Evolutionary conservation across 1,284 basidiomycete species (phyloP), one percentile per base, ranked within the genome.

Genomic region (Fomitopsis schrenkii): DNA sequence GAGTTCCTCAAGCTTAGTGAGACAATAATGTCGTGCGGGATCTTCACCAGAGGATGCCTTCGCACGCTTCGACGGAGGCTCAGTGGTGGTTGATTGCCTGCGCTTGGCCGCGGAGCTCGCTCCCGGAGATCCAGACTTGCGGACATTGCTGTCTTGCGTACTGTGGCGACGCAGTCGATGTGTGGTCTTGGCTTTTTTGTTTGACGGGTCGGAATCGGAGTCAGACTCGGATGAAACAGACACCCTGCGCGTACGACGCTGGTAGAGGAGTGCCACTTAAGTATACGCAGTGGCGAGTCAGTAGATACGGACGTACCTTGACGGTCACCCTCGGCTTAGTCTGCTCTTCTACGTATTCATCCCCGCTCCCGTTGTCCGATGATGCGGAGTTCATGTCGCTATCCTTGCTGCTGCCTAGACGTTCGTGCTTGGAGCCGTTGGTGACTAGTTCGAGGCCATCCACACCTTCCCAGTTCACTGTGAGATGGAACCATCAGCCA

Each of bases 391-490:
- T 67, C 65, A 14, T 55, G 41, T 50, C 68, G 68, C 45, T 68
- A 59, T n/a, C 59, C 62, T 12, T 59, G 59, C 54, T 30, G 44
- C 54, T 63, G 9, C 26, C 45, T 15, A 12, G n/a, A 12, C 35
- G 17, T 12, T 56, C 42, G 28, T 30, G 19, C 35, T 68, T 65
- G 15, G 60, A 52, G 35, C 63, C 55, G 55, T 46, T 44, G 60
- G 64, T 62, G 48, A 62, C 54, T 66, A 73, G 79, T 63, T 87
- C 81, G 55, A 86, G 64, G 4, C 80, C 82, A 19, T 84, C 83
- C 35, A 79, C 74, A 1, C 83, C 87, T 68, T 91, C 89, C 87
- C 88, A 91, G 67, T 81, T 74, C 84, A 85, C 89, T 91, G 75
- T 63, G 73, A 65, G 70, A 62, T 60, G 44, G 33, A n/a, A 58